Evolutionary conservation across 2,329 filamentous ascomycete species (phyloP), one percentile per base, ranked within the genome.

Genomic region (Xylariaceae sp.): DNA sequence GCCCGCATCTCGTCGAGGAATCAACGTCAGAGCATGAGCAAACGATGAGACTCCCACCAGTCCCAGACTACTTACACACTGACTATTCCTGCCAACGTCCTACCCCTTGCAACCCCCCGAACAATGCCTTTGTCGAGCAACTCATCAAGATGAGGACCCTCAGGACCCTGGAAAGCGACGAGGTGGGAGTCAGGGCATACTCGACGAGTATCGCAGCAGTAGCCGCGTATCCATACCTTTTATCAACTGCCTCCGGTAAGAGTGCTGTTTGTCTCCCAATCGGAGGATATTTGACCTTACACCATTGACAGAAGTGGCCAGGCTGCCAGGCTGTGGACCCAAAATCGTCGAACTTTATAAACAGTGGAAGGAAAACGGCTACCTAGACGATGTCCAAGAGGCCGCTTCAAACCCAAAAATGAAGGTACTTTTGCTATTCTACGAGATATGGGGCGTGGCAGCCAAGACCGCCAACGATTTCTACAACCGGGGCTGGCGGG

Each of bases 381-480:
- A 72, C 13, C 75, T 96, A 4, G 68, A 77, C 29, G 89, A 90
- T 20, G 85, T 86, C 0, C 75, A 81, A 6, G 81, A 85, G 3
- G 81, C 89, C 1, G 81, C 87, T 44, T 72, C 75, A 0, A 86
- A 96, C 61, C 76, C 83, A 10, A 82, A 80, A 52, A 77, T 94
- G 53, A 77, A 78, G 16, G 78, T 85, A 0, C 73, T 97, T 3
- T 78, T 83, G 37, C 70, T 80, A 0, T 97, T 97, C 71, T 89
- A 89, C 73, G 79, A 88, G 4, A 95, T 97, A 52, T 96, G 91
- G 89, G 93, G 92, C n/a, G 91, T 97, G 0, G 93, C 89, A 0
- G 87, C 88, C 2, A 85, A 84, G 10, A 94, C 88, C 0, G 92
- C 93, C 0, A 80, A 87, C 13, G 83, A 92, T 1, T 96, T 96